Conservation (phyloP, 2,329 filamentous ascomycete species). For the Penicillium sumatraense region DNA sequence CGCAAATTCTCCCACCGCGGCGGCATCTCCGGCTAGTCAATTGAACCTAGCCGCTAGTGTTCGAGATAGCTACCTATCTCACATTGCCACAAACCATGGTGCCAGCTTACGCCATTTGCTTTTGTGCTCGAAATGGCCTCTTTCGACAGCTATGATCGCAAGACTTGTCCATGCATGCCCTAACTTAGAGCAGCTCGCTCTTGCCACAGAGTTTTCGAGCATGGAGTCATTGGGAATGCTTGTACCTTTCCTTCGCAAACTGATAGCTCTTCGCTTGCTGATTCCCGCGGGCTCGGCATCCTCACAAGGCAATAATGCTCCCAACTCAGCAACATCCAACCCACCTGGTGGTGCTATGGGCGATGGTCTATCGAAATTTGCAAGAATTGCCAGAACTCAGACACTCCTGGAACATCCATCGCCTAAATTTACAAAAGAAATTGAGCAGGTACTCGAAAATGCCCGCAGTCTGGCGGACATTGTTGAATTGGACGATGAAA, state of each 20-base stretch:
- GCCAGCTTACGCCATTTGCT: constrained; percentile 60
- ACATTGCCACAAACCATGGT: constrained; percentile 57
- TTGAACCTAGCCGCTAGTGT: constrained; percentile 37
- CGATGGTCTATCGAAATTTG: neutral
- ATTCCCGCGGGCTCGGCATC: constrained; percentile 35
- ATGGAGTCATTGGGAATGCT: constrained; percentile 45
- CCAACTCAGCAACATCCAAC: neutral
- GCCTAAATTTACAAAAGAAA: constrained; percentile 9
- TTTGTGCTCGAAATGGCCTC: constrained; percentile 59
- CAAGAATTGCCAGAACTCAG: neutral
- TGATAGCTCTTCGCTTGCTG: constrained; percentile 47
- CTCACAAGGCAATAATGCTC: constrained; percentile 4
- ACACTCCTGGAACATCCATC: neutral
- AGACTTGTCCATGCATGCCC: constrained; percentile 60
- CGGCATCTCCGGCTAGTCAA: constrained; percentile 28
- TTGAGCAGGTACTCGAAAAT: constrained; percentile 14
- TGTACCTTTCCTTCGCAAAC: constrained; percentile 46
- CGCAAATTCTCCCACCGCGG: constrained; percentile 26
- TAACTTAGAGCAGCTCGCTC: constrained; percentile 62
- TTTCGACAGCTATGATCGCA: constrained; percentile 54
- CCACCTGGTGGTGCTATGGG: neutral
- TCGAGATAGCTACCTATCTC: constrained; percentile 55
- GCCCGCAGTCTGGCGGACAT: constrained; percentile 37
- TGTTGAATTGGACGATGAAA: constrained; percentile 42
- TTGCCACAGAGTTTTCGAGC: constrained; percentile 51